phyloP scores from a whole-genome alignment of 2,329 filamentous ascomycete species.

The Aspergillus sp. region DNA sequence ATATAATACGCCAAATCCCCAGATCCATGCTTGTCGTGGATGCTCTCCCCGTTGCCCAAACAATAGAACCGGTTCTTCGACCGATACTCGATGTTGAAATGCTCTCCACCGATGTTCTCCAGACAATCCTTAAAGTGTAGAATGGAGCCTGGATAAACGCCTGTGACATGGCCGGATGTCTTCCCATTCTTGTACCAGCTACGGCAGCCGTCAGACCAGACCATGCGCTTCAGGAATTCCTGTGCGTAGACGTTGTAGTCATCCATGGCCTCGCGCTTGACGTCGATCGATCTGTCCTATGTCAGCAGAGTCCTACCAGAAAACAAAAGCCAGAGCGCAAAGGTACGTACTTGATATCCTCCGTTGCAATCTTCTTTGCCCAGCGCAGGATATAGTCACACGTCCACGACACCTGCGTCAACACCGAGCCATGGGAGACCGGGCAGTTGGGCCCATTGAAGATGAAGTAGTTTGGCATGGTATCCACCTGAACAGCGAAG shows the following conservation, averaged over 20 bases:
- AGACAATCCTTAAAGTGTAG: conserved; percentile 17
- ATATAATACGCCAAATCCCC: conserved; percentile 17
- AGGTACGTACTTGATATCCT: conserved; percentile 29
- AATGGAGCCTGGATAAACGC: conserved; percentile 12
- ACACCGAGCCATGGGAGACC: conserved; percentile 25
- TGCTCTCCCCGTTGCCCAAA: conserved; percentile 18
- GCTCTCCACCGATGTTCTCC: conserved; percentile 17
- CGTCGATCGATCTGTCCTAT: conserved; percentile 19
- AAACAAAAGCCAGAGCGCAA: too few species aligned
- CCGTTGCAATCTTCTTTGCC: conserved; percentile 29
- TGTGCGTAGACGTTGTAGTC: conserved; percentile 34
- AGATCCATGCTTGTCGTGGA: conserved; percentile 35
- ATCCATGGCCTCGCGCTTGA: conserved; percentile 25
- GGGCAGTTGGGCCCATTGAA: conserved; percentile 28
- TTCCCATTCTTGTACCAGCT: conserved; percentile 8
- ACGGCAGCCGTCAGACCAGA: conserved; percentile 18
- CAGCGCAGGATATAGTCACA: conserved; percentile 30
- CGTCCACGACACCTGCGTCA: conserved; percentile 17
- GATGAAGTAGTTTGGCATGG: conserved; percentile 33
- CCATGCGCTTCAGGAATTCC: conserved; percentile 30
- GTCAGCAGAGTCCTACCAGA: neutral
- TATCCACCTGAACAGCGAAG: conserved; percentile 17
- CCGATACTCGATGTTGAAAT: conserved; percentile 20
- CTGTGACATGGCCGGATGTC: conserved; percentile 15
- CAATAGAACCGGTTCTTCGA: conserved; percentile 17